Evolutionary conservation across 129 eudicot species (phyloP).

Genomic region (Tagetes erecta): DNA sequence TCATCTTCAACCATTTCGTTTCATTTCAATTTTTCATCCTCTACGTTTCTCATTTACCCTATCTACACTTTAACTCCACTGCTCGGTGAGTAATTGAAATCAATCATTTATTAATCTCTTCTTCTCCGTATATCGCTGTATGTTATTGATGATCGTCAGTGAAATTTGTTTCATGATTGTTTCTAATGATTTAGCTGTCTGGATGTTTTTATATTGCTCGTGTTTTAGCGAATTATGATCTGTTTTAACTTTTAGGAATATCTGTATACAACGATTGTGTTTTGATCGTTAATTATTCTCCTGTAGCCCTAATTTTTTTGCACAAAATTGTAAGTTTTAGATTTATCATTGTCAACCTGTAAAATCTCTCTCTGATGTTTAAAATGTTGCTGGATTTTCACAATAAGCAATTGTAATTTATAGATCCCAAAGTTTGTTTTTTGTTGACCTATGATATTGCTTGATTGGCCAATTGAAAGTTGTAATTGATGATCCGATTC

Average conservation of each 20-base stretch:
- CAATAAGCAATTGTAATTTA: background rate
- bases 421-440: background rate
- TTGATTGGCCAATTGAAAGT: slow-evolving; percentile 1
- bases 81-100: slow-evolving; percentile 32
- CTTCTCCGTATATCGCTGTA: background rate
- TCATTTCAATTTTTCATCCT: slow-evolving; percentile 11
- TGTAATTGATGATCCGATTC: background rate
- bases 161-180: background rate
- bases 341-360: background rate
- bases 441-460: background rate
- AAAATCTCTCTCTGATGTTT: background rate
- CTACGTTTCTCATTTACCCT: slow-evolving; percentile 4
- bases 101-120: background rate
- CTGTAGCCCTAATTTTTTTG: background rate
- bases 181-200: background rate
- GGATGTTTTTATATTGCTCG: slow-evolving; percentile 12
- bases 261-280: background rate
- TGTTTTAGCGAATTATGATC: slow-evolving; percentile 10
- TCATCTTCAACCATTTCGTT: slow-evolving; percentile 12
- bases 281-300: background rate
- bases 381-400: background rate
- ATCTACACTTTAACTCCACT: slow-evolving; percentile 16
- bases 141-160: slow-evolving; percentile 4
- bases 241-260: background rate
- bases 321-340: too few species aligned